phyloP scores from a whole-genome alignment of 768 basidiomycete species.

The Serendipita indica region DNA sequence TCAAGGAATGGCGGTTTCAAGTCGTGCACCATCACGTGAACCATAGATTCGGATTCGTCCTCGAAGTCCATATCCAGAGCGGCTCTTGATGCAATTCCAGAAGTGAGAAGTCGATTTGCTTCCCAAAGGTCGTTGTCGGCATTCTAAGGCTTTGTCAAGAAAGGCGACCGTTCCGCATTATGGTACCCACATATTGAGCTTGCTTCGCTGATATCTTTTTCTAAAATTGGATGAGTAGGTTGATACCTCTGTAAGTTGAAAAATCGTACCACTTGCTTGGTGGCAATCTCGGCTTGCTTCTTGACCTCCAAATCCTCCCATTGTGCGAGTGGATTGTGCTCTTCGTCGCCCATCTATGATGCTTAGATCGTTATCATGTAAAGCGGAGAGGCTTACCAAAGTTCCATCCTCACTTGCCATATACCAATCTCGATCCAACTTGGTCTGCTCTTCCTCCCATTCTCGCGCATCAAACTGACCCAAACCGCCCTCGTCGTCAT shows the following conservation, averaged over 20 bases:
- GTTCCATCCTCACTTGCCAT: conserved; percentile 78
- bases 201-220: conserved; percentile 87
- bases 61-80: conserved; percentile 87
- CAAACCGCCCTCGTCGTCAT: conserved; percentile 45
- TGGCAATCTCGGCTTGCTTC: conserved; percentile 62
- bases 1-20: conserved; percentile 97
- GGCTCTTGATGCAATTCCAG: conserved; percentile 81
- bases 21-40: conserved; percentile 95
- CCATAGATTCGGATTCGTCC: conserved; percentile 89
- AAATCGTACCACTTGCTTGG: conserved; percentile 49
- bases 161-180: background rate
- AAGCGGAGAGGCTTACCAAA: conserved; percentile 30
- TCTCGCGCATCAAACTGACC: conserved; percentile 45
- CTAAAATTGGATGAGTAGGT: conserved; percentile 23
- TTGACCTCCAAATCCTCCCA: conserved; percentile 69
- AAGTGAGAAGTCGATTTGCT: conserved; percentile 92
- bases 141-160: conserved; percentile 38
- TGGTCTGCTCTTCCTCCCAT: conserved; percentile 95
- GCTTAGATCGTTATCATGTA: background rate
- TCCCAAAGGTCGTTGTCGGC: conserved; percentile 99
- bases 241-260: background rate
- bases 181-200: conserved; percentile 73
- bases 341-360: conserved; percentile 54
- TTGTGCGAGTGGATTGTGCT: conserved; percentile 82
- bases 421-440: conserved; percentile 93